A percentile compares a stretch with the other conserved stretches of the same genome.
Evolutionary conservation across 2,329 filamentous ascomycete genomes (phyloP).

Genomic region (Tolypocladium guangdongense): DNA sequence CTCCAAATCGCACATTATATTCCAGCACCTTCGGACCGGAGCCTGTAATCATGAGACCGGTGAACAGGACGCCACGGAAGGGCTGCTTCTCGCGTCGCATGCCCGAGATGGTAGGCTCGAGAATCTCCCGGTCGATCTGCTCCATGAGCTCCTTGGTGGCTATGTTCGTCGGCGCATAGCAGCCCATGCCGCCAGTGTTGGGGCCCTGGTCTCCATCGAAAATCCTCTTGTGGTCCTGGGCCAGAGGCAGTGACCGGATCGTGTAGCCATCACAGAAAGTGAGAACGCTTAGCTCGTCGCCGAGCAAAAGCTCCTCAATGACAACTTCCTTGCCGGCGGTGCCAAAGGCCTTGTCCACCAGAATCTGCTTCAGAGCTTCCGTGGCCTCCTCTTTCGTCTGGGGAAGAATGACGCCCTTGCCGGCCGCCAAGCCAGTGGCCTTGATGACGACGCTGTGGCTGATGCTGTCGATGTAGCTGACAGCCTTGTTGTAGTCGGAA

Average conservation of each 20-base stretch:
- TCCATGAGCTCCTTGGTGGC: conserved; percentile 65
- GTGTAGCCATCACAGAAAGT: conserved; percentile 85
- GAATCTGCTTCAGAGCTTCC: conserved; percentile 73
- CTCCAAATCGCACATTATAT: conserved; percentile 89
- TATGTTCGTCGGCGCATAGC: conserved; percentile 83
- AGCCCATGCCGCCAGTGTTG: conserved; percentile 97
- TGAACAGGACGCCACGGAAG: conserved; percentile 70
- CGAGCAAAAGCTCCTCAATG: conserved; percentile 85
- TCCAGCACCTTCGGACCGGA: conserved; percentile 73
- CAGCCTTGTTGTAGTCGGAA: conserved; percentile 60
- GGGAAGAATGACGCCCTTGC: conserved; percentile 91
- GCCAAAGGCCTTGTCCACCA: conserved; percentile 81
- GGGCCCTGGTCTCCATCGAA: conserved; percentile 82
- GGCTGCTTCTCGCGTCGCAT: conserved; percentile 72
- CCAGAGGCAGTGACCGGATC: conserved; percentile 73
- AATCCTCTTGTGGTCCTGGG: conserved; percentile 94
- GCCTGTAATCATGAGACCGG: conserved; percentile 86
- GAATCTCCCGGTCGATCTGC: conserved; percentile 66
- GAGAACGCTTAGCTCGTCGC: conserved; percentile 85
- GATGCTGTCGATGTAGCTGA: conserved; percentile 61
- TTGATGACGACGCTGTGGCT: conserved; percentile 81
- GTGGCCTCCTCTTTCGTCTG: conserved; percentile 72
- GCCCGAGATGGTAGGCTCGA: conserved; percentile 82
- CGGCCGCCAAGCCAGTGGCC: conserved; percentile 80
- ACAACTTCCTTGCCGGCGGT: conserved; percentile 82